Conservation (phyloP, 2,329 filamentous ascomycete species). For the Sporothrix mexicana region DNA sequence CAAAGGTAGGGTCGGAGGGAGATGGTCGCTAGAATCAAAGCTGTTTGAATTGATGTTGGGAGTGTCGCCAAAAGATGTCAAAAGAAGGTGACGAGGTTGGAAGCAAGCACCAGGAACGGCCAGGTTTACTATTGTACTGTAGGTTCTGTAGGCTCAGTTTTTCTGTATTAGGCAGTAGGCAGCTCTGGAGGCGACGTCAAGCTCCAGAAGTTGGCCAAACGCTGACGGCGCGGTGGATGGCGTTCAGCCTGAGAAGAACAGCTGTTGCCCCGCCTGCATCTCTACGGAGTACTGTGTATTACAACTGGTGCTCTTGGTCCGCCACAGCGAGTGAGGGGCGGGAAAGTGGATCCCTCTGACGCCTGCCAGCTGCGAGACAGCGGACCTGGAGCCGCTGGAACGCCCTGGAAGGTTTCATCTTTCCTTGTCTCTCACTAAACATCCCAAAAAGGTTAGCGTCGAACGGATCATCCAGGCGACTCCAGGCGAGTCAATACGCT, state of each 20-base stretch:
- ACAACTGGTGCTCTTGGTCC: background rate
- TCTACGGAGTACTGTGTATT: background rate
- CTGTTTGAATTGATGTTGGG: background rate
- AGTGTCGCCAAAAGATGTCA: background rate
- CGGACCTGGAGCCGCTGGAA: background rate
- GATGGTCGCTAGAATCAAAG: background rate
- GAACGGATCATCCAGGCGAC: constrained; percentile 23
- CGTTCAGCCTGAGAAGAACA: background rate
- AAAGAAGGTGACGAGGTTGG: background rate
- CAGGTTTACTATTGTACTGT: no score
- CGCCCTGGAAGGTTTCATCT: background rate
- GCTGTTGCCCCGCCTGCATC: constrained; percentile 2
- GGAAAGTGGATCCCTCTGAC: constrained; percentile 5
- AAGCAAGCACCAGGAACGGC: background rate
- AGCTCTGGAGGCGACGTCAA: constrained; percentile 36
- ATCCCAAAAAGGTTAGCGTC: constrained; percentile 17
- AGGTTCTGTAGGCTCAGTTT: background rate
- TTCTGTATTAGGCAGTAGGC: constrained; percentile 31
- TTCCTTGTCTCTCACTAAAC: background rate
- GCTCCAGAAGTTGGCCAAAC: background rate
- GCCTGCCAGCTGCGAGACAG: background rate
- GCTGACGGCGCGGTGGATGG: background rate
- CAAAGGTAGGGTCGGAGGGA: background rate
- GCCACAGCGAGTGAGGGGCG: background rate
- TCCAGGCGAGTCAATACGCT: background rate